Evolutionary conservation across 2,329 filamentous ascomycete genomes (phyloP).

Genomic region (Pyrenophora tritici-repentis): DNA sequence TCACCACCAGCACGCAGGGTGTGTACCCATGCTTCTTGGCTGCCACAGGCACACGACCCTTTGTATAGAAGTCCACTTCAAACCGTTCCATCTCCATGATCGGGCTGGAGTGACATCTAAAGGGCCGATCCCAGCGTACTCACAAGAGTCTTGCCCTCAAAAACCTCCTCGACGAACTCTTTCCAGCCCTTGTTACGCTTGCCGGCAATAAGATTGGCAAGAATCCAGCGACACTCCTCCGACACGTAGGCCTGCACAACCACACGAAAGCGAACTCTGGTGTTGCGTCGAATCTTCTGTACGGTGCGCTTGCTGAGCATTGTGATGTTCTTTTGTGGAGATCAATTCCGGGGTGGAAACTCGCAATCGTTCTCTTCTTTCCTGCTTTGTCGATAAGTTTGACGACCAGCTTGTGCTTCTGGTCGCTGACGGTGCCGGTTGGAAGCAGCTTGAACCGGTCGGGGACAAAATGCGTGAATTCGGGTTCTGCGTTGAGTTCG

Average conservation of each 20-base stretch:
- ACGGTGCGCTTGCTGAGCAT: conserved; percentile 38
- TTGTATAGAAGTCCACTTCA: conserved; percentile 26
- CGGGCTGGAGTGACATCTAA: conserved; percentile 27
- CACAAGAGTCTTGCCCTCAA: conserved; percentile 21
- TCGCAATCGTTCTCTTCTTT: conserved; percentile 30
- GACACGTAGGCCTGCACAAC: conserved; percentile 29
- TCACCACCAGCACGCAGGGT: neutral
- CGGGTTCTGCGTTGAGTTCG: conserved; percentile 21
- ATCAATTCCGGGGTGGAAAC: conserved; percentile 37
- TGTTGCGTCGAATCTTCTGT: conserved; percentile 41
- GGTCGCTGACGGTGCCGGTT: conserved; percentile 27
- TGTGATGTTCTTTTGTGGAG: conserved; percentile 30
- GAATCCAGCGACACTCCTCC: conserved; percentile 34
- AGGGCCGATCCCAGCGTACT: conserved; percentile 15
- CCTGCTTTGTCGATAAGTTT: conserved; percentile 29
- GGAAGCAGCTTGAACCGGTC: conserved; percentile 35
- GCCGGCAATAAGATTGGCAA: conserved; percentile 21
- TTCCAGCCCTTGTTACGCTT: conserved; percentile 33
- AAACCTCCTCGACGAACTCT: conserved; percentile 32
- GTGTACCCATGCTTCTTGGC: conserved; percentile 3
- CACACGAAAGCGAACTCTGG: conserved; percentile 28
- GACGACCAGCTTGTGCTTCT: conserved; percentile 36
- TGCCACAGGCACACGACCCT: conserved; percentile 26
- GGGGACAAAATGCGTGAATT: conserved; percentile 34
- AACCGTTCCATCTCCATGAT: conserved; percentile 40